Evolutionary conservation across 202 grass and related monocot species (phyloP), one percentile per base, ranked within the genome.

Genomic region (Carex arenaria): DNA sequence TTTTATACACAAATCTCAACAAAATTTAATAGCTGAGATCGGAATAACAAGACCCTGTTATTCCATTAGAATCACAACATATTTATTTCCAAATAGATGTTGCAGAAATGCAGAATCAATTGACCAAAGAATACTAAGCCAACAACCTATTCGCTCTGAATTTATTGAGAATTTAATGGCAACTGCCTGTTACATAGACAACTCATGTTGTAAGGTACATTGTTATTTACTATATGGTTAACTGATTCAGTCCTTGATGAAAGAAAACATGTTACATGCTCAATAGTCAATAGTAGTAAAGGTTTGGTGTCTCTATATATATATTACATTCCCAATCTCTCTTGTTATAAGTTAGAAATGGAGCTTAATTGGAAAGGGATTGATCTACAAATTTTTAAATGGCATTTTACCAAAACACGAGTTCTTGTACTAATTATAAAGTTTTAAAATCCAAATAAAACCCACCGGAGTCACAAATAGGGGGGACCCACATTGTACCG

Each of bases 251-350:
- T 55, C 72, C 49, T 75, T 75, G 55, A 18, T 75, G 72, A 18
- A 75, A 55, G 49, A 55, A 75, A 55, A 18, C 72, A 55, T 75
- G 26, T 55, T 69, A 9, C 66, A 69, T 42, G 72, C 47, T 74
- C 22, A 53, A 31, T 31, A n/a, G n/a, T 34, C 26, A 26, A 34
- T 34, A 34, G 32, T 34, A 34, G 22, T 62, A 63, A 26, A 19
- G 22, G 20, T 26, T 63, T 63, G 19, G 20, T 63, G 22, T 63
- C 20, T 62, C 19, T 63, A 28, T n/a, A n/a, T n/a, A n/a, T n/a
- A n/a, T n/a, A n/a, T 57, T 57, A 23, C 26, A 23, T 63, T 3
- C 2, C 20, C 61, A 3, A 20, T 11, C 10, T 64, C 3, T 30
- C 10, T 53, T 38, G 30, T 14, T 28, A 28, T 3, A 73, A 28